Conservation (phyloP, 306 rosid species). For the Vigna hirtella region DNA sequence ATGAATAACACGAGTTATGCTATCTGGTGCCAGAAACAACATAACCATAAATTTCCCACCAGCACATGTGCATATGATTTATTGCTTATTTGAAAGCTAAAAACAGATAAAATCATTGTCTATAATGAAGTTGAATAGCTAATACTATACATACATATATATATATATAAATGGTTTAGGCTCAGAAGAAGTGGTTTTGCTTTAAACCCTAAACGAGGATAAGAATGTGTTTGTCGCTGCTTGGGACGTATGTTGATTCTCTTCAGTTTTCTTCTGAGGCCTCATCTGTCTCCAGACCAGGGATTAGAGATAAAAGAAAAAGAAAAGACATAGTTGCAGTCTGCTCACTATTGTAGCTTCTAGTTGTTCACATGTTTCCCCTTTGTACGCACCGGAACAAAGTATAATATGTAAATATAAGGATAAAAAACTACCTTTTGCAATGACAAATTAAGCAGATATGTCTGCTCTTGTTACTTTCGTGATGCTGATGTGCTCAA, state of each 20-base stretch:
- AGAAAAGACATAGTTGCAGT: conserved; percentile 30
- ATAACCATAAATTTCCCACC: neutral
- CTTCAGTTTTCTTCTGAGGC: conserved; percentile 42
- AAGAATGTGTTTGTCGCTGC: neutral
- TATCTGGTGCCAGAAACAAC: neutral
- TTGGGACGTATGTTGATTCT: conserved; percentile 13
- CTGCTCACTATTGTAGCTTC: conserved; percentile 26
- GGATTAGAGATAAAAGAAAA: conserved; percentile 21
- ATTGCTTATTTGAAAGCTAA: neutral
- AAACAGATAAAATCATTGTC: neutral
- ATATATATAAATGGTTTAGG: neutral
- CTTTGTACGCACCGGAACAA: conserved; percentile 20
- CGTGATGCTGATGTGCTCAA: conserved; percentile 1
- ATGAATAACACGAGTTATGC: neutral
- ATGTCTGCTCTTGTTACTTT: neutral
- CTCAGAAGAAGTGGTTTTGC: conserved; percentile 85
- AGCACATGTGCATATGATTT: neutral
- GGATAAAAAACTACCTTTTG: conserved; percentile 37
- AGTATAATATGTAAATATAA: conserved; percentile 40
- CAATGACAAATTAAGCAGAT: neutral
- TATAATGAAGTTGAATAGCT: neutral
- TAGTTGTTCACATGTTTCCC: conserved; percentile 35
- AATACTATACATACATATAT: too few species aligned
- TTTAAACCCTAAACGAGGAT: conserved; percentile 43
- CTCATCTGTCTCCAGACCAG: conserved; percentile 27